Evolutionary conservation across 352 stramenopile species (phyloP).

Genomic region (Globisporangium sylvaticum): DNA sequence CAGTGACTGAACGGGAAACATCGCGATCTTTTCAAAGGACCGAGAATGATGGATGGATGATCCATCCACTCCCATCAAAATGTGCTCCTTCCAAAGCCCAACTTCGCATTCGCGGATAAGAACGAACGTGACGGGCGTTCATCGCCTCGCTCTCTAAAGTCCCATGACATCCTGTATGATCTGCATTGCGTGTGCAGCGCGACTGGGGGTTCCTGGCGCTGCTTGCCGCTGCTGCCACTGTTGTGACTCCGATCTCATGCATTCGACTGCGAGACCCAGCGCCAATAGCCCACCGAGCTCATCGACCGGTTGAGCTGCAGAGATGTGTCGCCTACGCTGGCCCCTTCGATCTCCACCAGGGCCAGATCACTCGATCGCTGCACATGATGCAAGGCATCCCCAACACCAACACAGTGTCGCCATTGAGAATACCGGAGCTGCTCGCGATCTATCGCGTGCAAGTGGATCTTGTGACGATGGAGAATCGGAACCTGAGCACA

Average conservation of each 20-base stretch:
- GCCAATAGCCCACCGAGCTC: background rate
- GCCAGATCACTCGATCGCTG: conserved; percentile 6
- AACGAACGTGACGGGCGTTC: background rate
- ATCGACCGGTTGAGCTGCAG: background rate
- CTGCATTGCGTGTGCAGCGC: background rate
- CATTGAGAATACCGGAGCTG: background rate
- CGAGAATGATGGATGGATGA: background rate
- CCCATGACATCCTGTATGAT: background rate
- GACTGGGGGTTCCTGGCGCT: background rate
- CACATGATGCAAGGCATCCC: conserved; percentile 10
- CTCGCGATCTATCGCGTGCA: conserved; percentile 10
- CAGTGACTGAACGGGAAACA: background rate
- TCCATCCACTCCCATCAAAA: background rate
- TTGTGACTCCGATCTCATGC: background rate
- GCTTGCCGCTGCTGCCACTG: background rate
- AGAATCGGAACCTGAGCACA: background rate
- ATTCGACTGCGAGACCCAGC: background rate
- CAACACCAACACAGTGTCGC: background rate
- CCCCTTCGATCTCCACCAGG: conserved; percentile 8
- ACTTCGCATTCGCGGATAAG: background rate
- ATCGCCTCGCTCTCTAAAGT: background rate
- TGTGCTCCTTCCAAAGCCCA: background rate
- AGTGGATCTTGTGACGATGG: conserved; percentile 8
- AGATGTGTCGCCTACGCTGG: conserved; percentile 21
- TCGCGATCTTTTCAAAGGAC: conserved; percentile 4